Evolutionary conservation across 768 basidiomycete genomes (phyloP), one percentile per base, ranked within the genome.

Genomic region (Lyophyllum decastes): DNA sequence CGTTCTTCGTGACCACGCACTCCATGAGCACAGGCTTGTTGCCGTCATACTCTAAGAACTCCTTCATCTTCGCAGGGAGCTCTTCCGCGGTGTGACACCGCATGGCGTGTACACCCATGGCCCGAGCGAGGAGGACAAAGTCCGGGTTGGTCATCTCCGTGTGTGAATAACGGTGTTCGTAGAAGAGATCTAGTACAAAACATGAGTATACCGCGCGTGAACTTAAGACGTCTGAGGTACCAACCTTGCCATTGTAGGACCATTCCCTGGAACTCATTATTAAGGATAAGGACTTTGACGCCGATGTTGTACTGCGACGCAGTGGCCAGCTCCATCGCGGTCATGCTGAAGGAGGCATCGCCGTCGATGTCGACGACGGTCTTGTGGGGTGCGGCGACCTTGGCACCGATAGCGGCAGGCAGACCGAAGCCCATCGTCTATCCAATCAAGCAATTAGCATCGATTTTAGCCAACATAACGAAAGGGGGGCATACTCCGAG

Each of bases 221-320:
- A 54, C 49, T 10, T 17, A 55, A 27, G 7, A 17, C 22, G 40
- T 17, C 11, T 27, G 14, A 10, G 25, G 9, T 22, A 69, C 81
- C 49, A 57, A 94, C 93, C 93, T 82, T 98, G 97, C 97, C 96
- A 98, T 79, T 99, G 97, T 30, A 93, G 77, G 12, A 98, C 97
- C 97, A 99, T 99, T 54, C 97, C 97, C 73, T 97, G 95, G 83
- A 95, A 97, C 69, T 95, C 94, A 73, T 97, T 98, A 80, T 97
- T 96, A 66, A 98, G 74, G 22, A 97, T 75, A 63, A 97, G 79
- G 40, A 94, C 90, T 76, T 99, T 99, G 69, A 98, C 94, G 57
- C 97, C 96, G 61, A 99, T 97, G 68, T 83, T 74, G 76, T 83
- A 94, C 68, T 95, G 92, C 24, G 91, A 81, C 4, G 97, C 97